phyloP scores from a whole-genome alignment of 768 basidiomycete genomes.

The Cyclocybe cylindracea region DNA sequence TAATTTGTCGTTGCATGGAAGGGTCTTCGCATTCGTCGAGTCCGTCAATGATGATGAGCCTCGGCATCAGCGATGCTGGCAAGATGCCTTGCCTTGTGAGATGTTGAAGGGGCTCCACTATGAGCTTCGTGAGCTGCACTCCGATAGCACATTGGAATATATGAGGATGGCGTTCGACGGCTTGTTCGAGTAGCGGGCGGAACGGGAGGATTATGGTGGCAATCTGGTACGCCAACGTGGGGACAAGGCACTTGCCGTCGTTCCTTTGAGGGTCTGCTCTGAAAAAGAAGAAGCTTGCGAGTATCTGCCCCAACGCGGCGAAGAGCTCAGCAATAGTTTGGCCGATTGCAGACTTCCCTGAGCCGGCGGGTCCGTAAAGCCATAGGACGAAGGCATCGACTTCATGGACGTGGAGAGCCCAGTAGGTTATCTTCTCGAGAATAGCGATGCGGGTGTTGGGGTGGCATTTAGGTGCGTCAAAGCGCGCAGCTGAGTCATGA shows the following conservation, averaged over 20 bases:
- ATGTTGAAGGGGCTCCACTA: neutral
- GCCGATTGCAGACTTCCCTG: neutral
- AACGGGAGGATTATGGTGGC: neutral
- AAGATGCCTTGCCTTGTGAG: neutral
- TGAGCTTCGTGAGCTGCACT: neutral
- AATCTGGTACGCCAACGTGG: neutral
- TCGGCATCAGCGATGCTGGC: neutral
- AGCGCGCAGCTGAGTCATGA: neutral
- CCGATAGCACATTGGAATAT: neutral
- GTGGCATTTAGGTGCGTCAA: neutral
- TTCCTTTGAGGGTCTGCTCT: neutral
- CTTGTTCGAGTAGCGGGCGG: neutral
- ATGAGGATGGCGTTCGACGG: neutral
- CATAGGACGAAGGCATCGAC: neutral
- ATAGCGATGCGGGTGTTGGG: neutral
- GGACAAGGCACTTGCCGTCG: neutral
- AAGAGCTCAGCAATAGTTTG: neutral
- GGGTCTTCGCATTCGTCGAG: slow-evolving; percentile 10
- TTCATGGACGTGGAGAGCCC: neutral
- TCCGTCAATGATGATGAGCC: slow-evolving; percentile 10
- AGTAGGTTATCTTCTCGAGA: neutral
- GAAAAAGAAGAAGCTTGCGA: neutral
- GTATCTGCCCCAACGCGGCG: neutral
- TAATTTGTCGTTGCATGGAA: neutral
- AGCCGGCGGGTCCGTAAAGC: neutral